These are phyloP conservation scores for Phytophthora pisi DNA, from an alignment of 352 stramenopile genomes.

Conservation along the genomic window DNA sequence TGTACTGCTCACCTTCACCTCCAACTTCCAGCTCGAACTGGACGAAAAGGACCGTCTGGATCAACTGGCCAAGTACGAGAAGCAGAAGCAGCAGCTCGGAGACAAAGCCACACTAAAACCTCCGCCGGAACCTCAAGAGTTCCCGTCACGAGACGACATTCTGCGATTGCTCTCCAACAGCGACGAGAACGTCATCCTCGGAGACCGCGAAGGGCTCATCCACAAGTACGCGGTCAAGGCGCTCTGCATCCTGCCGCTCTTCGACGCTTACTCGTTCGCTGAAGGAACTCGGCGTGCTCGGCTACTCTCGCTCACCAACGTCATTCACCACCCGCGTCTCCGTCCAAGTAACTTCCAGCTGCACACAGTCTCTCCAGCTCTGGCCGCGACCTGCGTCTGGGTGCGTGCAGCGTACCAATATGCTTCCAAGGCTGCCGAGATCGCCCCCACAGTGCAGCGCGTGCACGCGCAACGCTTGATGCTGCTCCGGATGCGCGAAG, in stretches of 20 bases:
- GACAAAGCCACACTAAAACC: conserved; percentile 23
- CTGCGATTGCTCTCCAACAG: conserved; percentile 73
- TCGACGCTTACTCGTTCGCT: conserved; percentile 82
- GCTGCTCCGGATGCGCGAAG: conserved; percentile 52
- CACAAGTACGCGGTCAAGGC: conserved; percentile 82
- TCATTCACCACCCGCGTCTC: conserved; percentile 78
- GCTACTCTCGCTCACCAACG: conserved; percentile 63
- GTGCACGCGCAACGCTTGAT: conserved; percentile 61
- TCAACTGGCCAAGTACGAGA: conserved; percentile 29
- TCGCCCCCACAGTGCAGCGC: conserved; percentile 63
- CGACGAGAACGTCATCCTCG: conserved; percentile 82
- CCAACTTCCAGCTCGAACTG: conserved; percentile 62
- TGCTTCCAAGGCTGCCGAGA: conserved; percentile 68
- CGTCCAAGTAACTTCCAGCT: conserved; percentile 69
- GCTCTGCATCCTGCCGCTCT: conserved; percentile 78
- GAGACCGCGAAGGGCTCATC: conserved; percentile 80
- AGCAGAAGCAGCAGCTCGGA: conserved; percentile 24
- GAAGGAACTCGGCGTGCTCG: conserved; percentile 65
- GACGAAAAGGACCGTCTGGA: conserved; percentile 28
- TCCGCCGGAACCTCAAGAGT: conserved; percentile 30
- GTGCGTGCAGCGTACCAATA: conserved; percentile 79
- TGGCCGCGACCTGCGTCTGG: conserved; percentile 68
- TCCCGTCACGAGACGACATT: conserved; percentile 63
- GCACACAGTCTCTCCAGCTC: conserved; percentile 63
- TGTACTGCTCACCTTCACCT: conserved; percentile 74